These are phyloP conservation scores for Diplogelasinospora grovesii DNA, from an alignment of 495 filamentous ascomycete genomes.

Conservation along the genomic window DNA sequence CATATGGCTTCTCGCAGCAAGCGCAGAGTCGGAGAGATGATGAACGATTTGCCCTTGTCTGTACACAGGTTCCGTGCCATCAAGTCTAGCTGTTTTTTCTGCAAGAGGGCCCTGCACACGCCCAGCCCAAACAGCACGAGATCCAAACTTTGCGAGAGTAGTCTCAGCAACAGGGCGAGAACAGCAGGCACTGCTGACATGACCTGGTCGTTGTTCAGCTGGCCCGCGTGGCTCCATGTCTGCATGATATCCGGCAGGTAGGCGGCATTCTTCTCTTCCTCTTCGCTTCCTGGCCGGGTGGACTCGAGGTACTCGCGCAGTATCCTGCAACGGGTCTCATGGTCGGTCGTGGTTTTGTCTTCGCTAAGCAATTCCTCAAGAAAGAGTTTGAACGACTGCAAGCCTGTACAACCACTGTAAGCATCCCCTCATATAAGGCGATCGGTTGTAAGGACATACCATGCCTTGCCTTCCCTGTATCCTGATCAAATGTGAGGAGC, in stretches of 20 bases:
- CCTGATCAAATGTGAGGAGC: conserved; percentile 61
- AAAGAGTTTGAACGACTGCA: conserved; percentile 71
- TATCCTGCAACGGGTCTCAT: conserved; percentile 46
- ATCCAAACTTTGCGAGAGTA: conserved; percentile 62
- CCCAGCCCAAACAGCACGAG: conserved; percentile 62
- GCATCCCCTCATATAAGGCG: no score
- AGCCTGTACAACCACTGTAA: no score
- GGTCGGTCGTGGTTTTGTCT: conserved; percentile 40
- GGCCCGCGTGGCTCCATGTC: conserved; percentile 68
- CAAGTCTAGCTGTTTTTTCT: conserved; percentile 64
- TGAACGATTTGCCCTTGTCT: conserved; percentile 67
- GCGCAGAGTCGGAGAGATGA: conserved; percentile 77
- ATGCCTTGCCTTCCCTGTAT: conserved; percentile 53
- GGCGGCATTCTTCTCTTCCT: conserved; percentile 46
- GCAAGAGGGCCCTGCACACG: conserved; percentile 66
- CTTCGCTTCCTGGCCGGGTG: conserved; percentile 50
- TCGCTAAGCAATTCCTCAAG: conserved; percentile 57
- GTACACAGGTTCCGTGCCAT: conserved; percentile 66
- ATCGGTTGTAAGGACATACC: no score
- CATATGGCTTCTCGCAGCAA: conserved; percentile 70
- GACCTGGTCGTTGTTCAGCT: conserved; percentile 65
- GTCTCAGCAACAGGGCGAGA: conserved; percentile 67
- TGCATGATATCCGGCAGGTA: conserved; percentile 71
- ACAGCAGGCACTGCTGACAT: conserved; percentile 68
- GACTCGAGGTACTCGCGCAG: conserved; percentile 68